Percentiles rank a stretch among this genome's conserved stretches.
phyloP scores from a whole-genome alignment of 129 eudicot species.

The Sambucus nigra region DNA sequence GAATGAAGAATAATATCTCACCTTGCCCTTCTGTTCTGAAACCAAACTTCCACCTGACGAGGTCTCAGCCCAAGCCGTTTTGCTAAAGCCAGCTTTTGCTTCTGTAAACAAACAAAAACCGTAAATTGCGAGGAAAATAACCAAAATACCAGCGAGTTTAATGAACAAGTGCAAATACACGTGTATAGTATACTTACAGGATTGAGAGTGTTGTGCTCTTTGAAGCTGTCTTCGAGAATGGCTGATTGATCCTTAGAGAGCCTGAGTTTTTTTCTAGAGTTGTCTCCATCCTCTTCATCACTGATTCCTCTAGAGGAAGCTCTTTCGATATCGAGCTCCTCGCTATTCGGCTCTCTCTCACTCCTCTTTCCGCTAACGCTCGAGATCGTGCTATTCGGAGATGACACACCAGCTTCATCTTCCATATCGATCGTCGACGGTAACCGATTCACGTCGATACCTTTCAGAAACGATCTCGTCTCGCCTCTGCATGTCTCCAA shows the following conservation, averaged over 20 bases:
- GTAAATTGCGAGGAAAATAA: not conserved
- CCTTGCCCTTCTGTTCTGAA: constrained; percentile 97
- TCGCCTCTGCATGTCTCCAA: constrained; percentile 40
- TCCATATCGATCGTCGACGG: constrained; percentile 49
- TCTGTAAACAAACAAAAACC: constrained; percentile 33
- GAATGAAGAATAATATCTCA: constrained; percentile 17
- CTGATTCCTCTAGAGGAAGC: constrained; percentile 62
- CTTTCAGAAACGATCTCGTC: constrained; percentile 60
- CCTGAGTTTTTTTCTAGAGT: constrained; percentile 78
- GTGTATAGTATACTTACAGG: constrained; percentile 47
- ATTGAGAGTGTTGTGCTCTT: constrained; percentile 96
- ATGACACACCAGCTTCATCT: constrained; percentile 72
- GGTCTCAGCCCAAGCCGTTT: constrained; percentile 78
- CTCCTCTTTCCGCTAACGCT: constrained; percentile 80
- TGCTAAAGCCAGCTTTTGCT: constrained; percentile 79
- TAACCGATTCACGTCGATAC: constrained; percentile 80
- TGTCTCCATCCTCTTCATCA: constrained; percentile 92
- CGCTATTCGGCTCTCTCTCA: constrained; percentile 49
- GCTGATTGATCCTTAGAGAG: constrained; percentile 85
- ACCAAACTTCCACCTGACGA: constrained; percentile 98
- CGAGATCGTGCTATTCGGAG: constrained; percentile 92
- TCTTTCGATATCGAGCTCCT: constrained; percentile 43
- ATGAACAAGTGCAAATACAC: not conserved
- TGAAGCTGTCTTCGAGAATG: constrained; percentile 88
- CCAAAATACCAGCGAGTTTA: constrained; percentile 6